Base-by-base conservation (phyloP, 345 rosid genomes). In the Hirschfeldia incana region DNA sequence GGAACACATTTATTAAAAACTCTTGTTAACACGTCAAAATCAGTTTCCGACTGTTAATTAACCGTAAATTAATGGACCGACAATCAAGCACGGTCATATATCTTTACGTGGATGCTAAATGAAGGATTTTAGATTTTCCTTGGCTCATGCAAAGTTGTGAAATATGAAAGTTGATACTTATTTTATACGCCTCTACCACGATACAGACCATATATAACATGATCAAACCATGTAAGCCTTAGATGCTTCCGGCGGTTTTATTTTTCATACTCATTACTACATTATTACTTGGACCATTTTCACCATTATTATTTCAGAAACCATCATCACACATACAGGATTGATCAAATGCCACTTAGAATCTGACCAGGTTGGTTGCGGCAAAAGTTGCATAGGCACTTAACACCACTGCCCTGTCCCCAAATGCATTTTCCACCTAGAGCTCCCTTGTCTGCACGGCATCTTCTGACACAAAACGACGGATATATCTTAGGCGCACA, bases 401-500 rank as follows among this genome's bases (percentile, higher is more conserved):
- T 74, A 12, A 63, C n/a, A 49, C 6, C 15, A 42, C 4, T 1
- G 3, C 16, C 32, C 0, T 4, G 1, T 16, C 57, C 70, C 6
- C 26, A 37, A 17, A 8, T 26, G 33, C 83, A 80, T 64, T 1
- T 64, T 69, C 79, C 83, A 29, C 79, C 68, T 28, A 69, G n/a
- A 0, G 83, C 83, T 0, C 39, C 61, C 3, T 80, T 80, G 34
- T 64, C 26, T 6, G 57, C 1, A 49, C 72, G 76, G 67, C 83
- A 80, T 17, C 46, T 68, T 1, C 1, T 4, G 5, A 55, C 32
- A 55, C 83, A 80, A 1, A 75, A 6, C 3, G 79, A 0, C 17
- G 79, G 83, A 29, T 0, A 64, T 28, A 80, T 80, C 26, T 0
- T 1, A 7, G 83, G 83, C 15, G 83, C 79, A 69, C 83, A 80